Percentiles rank a stretch among this genome's conserved stretches.
phyloP scores from a whole-genome alignment of 495 filamentous ascomycete genomes.

The Neurospora sp. region DNA sequence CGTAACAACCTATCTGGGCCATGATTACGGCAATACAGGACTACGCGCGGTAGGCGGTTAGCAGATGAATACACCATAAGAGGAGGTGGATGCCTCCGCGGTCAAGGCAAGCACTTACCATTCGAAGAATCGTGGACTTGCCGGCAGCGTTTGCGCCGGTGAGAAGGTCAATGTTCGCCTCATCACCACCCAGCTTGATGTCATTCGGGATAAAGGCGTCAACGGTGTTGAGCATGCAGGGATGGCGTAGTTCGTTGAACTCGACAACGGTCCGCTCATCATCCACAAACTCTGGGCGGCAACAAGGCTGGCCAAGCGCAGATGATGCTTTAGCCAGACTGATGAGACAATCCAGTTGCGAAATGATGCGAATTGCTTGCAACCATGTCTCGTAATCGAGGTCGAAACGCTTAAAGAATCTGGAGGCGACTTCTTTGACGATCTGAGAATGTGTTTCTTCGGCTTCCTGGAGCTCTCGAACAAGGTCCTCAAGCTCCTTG shows the following conservation, averaged over 20 bases:
- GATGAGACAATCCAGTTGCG: slow-evolving; percentile 92
- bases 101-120: slow-evolving; percentile 47
- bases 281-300: slow-evolving; percentile 78
- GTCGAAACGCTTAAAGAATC: slow-evolving; percentile 84
- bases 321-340: slow-evolving; percentile 81
- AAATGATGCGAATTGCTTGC: slow-evolving; percentile 70
- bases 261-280: slow-evolving; percentile 76
- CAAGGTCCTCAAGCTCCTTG: slow-evolving; percentile 66
- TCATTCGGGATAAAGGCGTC: slow-evolving; percentile 97
- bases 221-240: slow-evolving; percentile 81
- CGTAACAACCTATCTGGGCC: slow-evolving; percentile 94
- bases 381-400: slow-evolving; percentile 82
- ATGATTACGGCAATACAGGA: slow-evolving; percentile 93
- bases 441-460: slow-evolving; percentile 93
- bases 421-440: slow-evolving; percentile 70
- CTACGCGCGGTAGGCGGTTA: slow-evolving; percentile 16
- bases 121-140: slow-evolving; percentile 95
- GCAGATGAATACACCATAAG: slow-evolving; percentile 6
- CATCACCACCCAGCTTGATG: slow-evolving; percentile 71
- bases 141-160: slow-evolving; percentile 97
- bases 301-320: slow-evolving; percentile 74
- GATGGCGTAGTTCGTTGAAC: slow-evolving; percentile 87
- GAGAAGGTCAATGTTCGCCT: slow-evolving; percentile 78
- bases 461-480: slow-evolving; percentile 80
- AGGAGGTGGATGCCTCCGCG: neutral